Evolutionary conservation across 352 stramenopile species (phyloP).

Genomic region (Achlya hypogyna): DNA sequence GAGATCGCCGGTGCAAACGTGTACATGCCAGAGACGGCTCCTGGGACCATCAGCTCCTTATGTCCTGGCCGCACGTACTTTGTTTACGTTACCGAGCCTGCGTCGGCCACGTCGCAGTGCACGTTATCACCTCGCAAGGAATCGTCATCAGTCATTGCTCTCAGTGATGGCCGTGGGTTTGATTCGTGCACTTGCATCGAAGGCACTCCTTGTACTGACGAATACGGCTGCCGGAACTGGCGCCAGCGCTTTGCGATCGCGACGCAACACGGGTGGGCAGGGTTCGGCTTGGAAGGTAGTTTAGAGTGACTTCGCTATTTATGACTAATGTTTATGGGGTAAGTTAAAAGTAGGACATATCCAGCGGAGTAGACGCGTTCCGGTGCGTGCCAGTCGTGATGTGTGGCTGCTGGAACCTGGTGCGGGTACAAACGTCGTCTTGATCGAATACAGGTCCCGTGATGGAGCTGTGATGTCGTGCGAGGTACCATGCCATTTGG

Average conservation of each 20-base stretch:
- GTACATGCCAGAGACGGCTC: conserved; percentile 56
- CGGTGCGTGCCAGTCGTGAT: not conserved
- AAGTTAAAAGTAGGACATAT: not conserved
- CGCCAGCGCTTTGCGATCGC: conserved; percentile 71
- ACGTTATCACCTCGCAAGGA: conserved; percentile 33
- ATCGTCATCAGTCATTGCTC: conserved; percentile 25
- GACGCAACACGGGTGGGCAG: conserved; percentile 85
- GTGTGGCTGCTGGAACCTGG: not conserved
- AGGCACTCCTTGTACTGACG: conserved; percentile 82
- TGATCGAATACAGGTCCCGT: not conserved
- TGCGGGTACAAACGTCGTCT: not conserved
- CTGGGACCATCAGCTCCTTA: conserved; percentile 53
- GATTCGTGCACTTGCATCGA: conserved; percentile 85
- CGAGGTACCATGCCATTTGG: not conserved
- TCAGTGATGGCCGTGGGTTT: conserved; percentile 19
- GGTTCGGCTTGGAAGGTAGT: conserved; percentile 28
- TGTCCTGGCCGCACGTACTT: conserved; percentile 61
- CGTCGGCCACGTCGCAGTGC: conserved; percentile 34
- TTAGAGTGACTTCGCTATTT: too few species aligned
- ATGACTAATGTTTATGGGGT: too few species aligned
- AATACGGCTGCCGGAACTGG: conserved; percentile 86
- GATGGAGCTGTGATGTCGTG: not conserved
- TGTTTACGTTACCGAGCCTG: conserved; percentile 74
- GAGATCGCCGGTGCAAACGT: conserved; percentile 40
- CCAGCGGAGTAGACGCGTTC: not conserved